Evolutionary conservation across 2,329 filamentous ascomycete species (phyloP), one percentile per base, ranked within the genome.

Genomic region (Fusarium sp.): DNA sequence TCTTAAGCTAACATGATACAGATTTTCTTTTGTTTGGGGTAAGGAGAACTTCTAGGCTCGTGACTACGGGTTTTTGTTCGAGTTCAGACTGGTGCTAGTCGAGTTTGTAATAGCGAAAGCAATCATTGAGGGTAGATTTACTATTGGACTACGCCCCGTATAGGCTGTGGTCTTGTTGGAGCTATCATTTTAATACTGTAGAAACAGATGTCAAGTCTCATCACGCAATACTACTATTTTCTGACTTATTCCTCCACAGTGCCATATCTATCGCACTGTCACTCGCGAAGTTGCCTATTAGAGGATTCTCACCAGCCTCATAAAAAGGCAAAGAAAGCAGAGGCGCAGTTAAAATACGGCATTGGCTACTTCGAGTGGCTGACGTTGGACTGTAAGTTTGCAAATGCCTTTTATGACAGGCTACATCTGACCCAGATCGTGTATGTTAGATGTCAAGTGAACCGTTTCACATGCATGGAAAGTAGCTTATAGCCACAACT

Each of bases 1-100:
- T 67, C 67, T 48, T 50, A 59, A 68, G 64, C 76, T 79, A 73
- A 79, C 73, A 30, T 30, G 19, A 28, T 56, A 20, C 56, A 87
- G 87, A 37, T 90, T 90, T 78, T 87, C 84, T 47, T 90, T 88
- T 71, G 86, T 89, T 47, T 90, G 87, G 87, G 88, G 88, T 74
- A 90, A 90, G 77, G 88, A 90, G 79, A 90, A 90, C 76, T 90
- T 70, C 41, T 70, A 67, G 41, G 26, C 47, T 28, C 28, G 15
- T 59, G 24, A 43, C 35, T 47, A 45, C 8, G 5, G 53, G 44
- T 8, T 49, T 47, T 44, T 30, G 50, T 53, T 61, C 20, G 41
- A 47, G 30, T 44, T 48, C 44, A 19, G 41, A 50, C 39, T 48
- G 24, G 53, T 26, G 39, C 53, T 50, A 46, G 50, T 53, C 50